Percentiles rank a stretch among this genome's conserved stretches.
Conservation (phyloP, 495 filamentous ascomycete species). For the Chlorociboria aeruginascens region DNA sequence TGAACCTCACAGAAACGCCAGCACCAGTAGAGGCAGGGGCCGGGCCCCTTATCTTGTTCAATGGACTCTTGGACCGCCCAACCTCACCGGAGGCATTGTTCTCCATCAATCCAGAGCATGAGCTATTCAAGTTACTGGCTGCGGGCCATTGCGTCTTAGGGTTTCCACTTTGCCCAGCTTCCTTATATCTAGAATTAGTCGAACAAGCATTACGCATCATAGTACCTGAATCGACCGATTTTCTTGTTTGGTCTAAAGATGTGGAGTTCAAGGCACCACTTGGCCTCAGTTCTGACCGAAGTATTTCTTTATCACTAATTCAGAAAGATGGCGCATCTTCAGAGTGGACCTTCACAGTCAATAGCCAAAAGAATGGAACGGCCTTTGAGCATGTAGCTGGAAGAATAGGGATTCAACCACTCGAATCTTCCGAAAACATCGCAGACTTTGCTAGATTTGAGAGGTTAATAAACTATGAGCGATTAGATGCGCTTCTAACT, state of each 20-base stretch:
- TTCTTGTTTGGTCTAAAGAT: constrained; percentile 7
- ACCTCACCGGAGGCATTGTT: constrained; percentile 8
- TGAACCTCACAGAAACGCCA: not conserved
- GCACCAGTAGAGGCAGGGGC: not conserved
- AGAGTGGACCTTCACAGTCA: no score
- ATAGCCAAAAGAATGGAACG: no score
- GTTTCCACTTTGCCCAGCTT: constrained; percentile 28
- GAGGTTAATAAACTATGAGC: no score
- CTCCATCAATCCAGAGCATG: constrained; percentile 5
- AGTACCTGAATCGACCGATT: constrained; percentile 3
- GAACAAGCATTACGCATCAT: constrained; percentile 10
- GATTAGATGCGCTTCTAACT: no score
- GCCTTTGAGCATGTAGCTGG: no score
- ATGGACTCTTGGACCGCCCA: not conserved
- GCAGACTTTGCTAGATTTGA: no score
- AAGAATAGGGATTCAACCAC: not conserved
- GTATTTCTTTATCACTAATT: no score
- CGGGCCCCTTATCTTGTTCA: constrained; percentile 1
- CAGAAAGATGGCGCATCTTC: no score
- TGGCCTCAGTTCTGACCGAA: not conserved
- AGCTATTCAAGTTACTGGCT: constrained; percentile 11
- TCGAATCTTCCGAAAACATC: no score
- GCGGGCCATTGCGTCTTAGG: constrained; percentile 28
- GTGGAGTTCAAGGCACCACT: constrained; percentile 5
- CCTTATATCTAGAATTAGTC: constrained; percentile 32